phyloP scores from a whole-genome alignment of 352 stramenopile species.

The Phytophthora nicotianae region DNA sequence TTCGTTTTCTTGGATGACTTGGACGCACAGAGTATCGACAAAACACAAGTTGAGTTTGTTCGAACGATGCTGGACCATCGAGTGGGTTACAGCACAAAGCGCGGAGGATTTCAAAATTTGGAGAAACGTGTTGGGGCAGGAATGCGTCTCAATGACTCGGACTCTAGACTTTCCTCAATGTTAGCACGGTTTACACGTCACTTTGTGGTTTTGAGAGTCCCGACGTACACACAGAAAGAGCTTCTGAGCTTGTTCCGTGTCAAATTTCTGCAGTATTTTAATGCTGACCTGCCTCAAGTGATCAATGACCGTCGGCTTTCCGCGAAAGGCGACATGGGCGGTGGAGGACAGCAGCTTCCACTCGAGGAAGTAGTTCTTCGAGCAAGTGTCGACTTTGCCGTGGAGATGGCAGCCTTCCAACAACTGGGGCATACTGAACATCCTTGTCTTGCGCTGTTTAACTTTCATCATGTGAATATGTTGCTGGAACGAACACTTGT shows the following conservation, averaged over 20 bases:
- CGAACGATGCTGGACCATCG: conserved; percentile 56
- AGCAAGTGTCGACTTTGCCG: conserved; percentile 53
- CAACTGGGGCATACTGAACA: conserved; percentile 24
- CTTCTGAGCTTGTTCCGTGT: conserved; percentile 55
- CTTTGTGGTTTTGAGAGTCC: conserved; percentile 53
- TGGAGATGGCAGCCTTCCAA: conserved; percentile 47
- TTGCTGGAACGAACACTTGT: conserved; percentile 46
- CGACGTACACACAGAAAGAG: conserved; percentile 49
- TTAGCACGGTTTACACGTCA: conserved; percentile 49
- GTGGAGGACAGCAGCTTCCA: conserved; percentile 29
- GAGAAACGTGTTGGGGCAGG: conserved; percentile 47
- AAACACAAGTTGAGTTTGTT: conserved; percentile 44
- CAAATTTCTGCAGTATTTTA: conserved; percentile 47
- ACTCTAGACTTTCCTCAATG: neutral
- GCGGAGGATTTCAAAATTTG: conserved; percentile 30
- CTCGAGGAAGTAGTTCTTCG: conserved; percentile 57
- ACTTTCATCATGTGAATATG: conserved; percentile 53
- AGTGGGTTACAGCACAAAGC: conserved; percentile 40
- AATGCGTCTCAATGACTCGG: conserved; percentile 32
- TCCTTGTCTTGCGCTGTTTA: conserved; percentile 42
- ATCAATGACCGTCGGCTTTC: conserved; percentile 6
- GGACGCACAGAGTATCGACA: conserved; percentile 4
- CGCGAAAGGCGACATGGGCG: conserved; percentile 10
- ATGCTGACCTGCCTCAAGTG: neutral
- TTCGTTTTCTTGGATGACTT: conserved; percentile 73